Percentiles rank a stretch among this genome's conserved stretches.
These are phyloP conservation scores for Epichloe typhina DNA, from an alignment of 2,329 filamentous ascomycete species.

Conservation along the genomic window DNA sequence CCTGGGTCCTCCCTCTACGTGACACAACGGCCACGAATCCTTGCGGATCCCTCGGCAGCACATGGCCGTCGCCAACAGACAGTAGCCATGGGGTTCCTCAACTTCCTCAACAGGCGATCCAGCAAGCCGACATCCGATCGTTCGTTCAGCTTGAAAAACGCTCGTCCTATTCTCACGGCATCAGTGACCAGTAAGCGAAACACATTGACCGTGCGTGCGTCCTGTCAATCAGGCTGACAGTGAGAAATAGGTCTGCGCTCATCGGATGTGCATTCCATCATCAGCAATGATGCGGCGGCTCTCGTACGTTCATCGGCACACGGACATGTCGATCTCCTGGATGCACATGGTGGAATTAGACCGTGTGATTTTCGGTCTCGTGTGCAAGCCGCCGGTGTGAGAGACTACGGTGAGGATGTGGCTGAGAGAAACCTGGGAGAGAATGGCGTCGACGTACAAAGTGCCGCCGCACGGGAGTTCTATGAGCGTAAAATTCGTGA, in stretches of 20 bases:
- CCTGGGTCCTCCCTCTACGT: neutral
- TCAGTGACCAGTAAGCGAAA: constrained; percentile 1
- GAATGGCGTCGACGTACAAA: constrained; percentile 20
- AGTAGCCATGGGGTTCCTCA: constrained; percentile 4
- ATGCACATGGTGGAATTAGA: constrained; percentile 24
- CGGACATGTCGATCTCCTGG: constrained; percentile 9
- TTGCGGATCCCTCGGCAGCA: neutral
- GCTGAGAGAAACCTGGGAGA: constrained; percentile 41
- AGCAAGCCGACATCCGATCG: neutral
- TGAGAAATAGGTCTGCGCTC: neutral
- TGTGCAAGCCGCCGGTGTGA: constrained; percentile 32
- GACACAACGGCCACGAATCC: neutral
- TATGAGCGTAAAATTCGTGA: constrained; percentile 10
- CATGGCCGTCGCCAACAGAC: neutral
- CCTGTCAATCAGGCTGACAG: neutral
- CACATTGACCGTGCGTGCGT: neutral
- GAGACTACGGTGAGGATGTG: constrained; percentile 46
- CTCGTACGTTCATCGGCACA: neutral
- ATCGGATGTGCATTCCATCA: neutral
- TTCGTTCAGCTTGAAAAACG: constrained; percentile 1
- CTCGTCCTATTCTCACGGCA: neutral
- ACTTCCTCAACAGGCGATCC: constrained; percentile 2
- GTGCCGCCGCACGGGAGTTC: constrained; percentile 19
- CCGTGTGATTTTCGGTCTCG: constrained; percentile 32
- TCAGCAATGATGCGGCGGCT: neutral